Conservation (phyloP, 2,329 filamentous ascomycete species). For the Elsinoe ampelina region DNA sequence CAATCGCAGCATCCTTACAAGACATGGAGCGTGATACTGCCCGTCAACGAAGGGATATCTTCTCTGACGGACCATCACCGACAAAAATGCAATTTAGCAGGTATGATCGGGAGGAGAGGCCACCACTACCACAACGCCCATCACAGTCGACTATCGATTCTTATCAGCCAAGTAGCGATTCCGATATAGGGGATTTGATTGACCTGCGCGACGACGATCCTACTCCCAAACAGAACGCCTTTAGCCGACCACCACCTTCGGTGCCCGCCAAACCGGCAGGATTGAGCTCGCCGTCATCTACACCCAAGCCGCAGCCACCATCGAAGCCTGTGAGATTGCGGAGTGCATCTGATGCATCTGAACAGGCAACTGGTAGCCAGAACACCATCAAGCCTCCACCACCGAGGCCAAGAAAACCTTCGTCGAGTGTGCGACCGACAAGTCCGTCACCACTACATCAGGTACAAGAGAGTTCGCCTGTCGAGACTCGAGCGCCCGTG, state of each 20-base stretch:
- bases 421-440: slow-evolving; percentile 24
- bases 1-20: slow-evolving; percentile 39
- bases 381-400: slow-evolving; percentile 22
- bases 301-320: slow-evolving; percentile 25
- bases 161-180: slow-evolving; percentile 3
- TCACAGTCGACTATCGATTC: slow-evolving; percentile 15
- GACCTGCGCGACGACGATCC: slow-evolving; percentile 40
- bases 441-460: slow-evolving; percentile 27
- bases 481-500: slow-evolving; percentile 16
- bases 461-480: slow-evolving; percentile 24
- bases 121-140: slow-evolving; percentile 30
- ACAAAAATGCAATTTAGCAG: slow-evolving; percentile 16
- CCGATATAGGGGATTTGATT: slow-evolving; percentile 34
- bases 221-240: slow-evolving; percentile 9
- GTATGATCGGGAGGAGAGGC: slow-evolving; percentile 20
- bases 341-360: slow-evolving; percentile 28
- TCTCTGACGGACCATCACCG: slow-evolving; percentile 2
- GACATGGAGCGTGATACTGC: slow-evolving; percentile 33
- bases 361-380: slow-evolving; percentile 16
- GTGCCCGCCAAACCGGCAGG: slow-evolving; percentile 3
- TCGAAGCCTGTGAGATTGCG: slow-evolving; percentile 31
- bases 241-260: background rate
- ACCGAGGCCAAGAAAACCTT: slow-evolving; percentile 30
- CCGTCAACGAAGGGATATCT: background rate
- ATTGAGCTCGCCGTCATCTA: slow-evolving; percentile 10